These are phyloP conservation scores for Plantago ovata DNA, from an alignment of 257 asterid species.

Conservation along the genomic window DNA sequence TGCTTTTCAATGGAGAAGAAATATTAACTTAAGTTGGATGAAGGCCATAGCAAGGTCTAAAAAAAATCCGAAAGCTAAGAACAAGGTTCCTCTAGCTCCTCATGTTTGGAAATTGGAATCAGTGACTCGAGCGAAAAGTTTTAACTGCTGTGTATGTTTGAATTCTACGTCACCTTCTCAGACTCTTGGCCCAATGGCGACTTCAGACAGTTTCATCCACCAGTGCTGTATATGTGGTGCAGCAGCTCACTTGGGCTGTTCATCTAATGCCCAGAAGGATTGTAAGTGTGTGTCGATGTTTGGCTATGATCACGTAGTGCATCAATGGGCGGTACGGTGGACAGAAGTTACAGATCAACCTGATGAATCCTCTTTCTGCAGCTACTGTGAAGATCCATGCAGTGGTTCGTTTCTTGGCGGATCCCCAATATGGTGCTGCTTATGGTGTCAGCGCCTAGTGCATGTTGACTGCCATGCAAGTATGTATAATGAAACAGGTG, in stretches of 20 bases:
- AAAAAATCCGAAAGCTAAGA: slow-evolving; percentile 77
- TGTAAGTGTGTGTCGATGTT: slow-evolving; percentile 86
- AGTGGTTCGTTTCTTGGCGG: slow-evolving; percentile 90
- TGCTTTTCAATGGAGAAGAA: slow-evolving; percentile 95
- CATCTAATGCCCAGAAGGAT: slow-evolving; percentile 72
- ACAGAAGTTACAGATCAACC: slow-evolving; percentile 85
- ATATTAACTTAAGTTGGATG: slow-evolving; percentile 84
- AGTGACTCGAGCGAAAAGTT: slow-evolving; percentile 72
- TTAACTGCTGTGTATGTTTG: slow-evolving; percentile 86
- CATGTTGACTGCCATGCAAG: slow-evolving; percentile 94
- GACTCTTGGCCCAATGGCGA: slow-evolving; percentile 62
- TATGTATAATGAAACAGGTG: slow-evolving; percentile 82
- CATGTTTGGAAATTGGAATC: slow-evolving; percentile 88
- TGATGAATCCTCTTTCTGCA: slow-evolving; percentile 87
- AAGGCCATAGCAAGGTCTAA: slow-evolving; percentile 95
- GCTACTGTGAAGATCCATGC: slow-evolving; percentile 98
- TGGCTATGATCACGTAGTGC: slow-evolving; percentile 68
- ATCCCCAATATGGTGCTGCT: slow-evolving; percentile 97
- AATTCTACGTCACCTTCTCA: slow-evolving; percentile 79
- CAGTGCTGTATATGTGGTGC: slow-evolving; percentile 83
- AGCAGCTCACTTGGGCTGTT: slow-evolving; percentile 87
- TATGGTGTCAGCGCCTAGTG: slow-evolving; percentile 96
- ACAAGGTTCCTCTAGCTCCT: slow-evolving; percentile 63
- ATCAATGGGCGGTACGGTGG: slow-evolving; percentile 98
- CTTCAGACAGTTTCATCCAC: slow-evolving; percentile 70